Base-by-base conservation (phyloP, 2,329 filamentous ascomycete species). In the Aspergillus novoparasiticus region DNA sequence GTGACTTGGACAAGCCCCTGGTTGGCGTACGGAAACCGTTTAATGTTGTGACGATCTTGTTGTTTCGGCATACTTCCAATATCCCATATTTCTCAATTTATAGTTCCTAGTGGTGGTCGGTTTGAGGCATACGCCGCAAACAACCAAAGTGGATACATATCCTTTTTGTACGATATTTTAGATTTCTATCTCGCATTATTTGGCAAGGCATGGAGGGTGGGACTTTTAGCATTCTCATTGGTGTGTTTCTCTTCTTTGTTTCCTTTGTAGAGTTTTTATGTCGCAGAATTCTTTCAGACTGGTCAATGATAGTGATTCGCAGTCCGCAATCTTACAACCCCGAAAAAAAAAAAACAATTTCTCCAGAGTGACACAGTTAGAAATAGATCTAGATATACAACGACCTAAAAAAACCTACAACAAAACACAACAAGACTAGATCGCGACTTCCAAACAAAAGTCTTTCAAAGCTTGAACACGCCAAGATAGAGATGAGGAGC, bases 111-210 rank as follows among this genome's bases (percentile, higher is more conserved):
- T 30, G 26, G 19, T 32, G 14, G 28, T 32, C 21, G 16, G 9
- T 51, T 34, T 51, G 48, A 32, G 28, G 14, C n/a, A 28, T 32
- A n/a, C n/a, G 28, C 48, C 19, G 48, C 48, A n/a, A 19, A n/a
- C 48, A 32, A 21, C 21, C 28, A 19, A 51, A 14, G 48, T 51
- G 48, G 28, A 30, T 51, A 36, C 57, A 60, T 57, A 59, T 50
- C 41, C 41, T 53, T 63, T 59, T 63, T 59, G 58, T 63, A 63
- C 51, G 41, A 63, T 57, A 57, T 41, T 56, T 45, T 59, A 63
- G 57, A 63, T 28, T 43, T 36, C 59, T 61, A 32, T 58, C 62
- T 64, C 54, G 54, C 36, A 55, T 60, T 36, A 23, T 58, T 61
- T 55, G 63, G 45, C 57, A 41, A 58, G 46, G 54, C 32, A 61